These are phyloP conservation scores for Cladorrhinum sp. DNA, from an alignment of 2,329 filamentous ascomycete species.

Conservation along the genomic window DNA sequence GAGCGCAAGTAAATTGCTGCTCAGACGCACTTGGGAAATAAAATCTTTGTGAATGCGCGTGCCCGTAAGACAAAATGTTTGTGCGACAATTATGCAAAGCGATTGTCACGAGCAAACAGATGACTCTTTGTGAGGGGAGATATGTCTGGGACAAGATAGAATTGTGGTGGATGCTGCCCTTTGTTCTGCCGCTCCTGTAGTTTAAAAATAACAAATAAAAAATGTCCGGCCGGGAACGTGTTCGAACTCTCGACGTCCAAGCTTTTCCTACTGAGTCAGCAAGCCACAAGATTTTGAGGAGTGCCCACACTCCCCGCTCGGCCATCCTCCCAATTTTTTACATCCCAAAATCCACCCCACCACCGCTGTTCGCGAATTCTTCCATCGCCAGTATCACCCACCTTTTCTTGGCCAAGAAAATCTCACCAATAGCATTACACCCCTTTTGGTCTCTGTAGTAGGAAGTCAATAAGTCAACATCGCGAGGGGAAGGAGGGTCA, in stretches of 20 bases:
- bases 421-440: slow-evolving; percentile 29
- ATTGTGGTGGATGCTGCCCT: background rate
- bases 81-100: background rate
- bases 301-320: slow-evolving; percentile 26
- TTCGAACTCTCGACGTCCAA: slow-evolving; percentile 21
- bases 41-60: background rate
- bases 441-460: slow-evolving; percentile 8
- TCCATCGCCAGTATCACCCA: slow-evolving; percentile 26
- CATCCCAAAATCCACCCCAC: slow-evolving; percentile 17
- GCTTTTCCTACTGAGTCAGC: slow-evolving; percentile 21
- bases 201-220: background rate
- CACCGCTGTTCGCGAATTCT: slow-evolving; percentile 10
- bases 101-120: background rate
- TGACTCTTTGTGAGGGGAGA: background rate
- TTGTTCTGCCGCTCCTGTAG: background rate
- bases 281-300: slow-evolving; percentile 13
- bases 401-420: slow-evolving; percentile 10
- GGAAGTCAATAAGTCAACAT: background rate
- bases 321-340: slow-evolving; percentile 19
- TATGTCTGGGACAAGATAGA: background rate
- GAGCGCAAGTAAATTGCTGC: slow-evolving; percentile 57
- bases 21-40: too few species aligned
- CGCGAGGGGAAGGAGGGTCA: background rate
- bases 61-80: background rate
- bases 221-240: slow-evolving; percentile 10